These are phyloP conservation scores for Ophiostoma ips DNA, from an alignment of 2,329 filamentous ascomycete species.

Conservation along the genomic window DNA sequence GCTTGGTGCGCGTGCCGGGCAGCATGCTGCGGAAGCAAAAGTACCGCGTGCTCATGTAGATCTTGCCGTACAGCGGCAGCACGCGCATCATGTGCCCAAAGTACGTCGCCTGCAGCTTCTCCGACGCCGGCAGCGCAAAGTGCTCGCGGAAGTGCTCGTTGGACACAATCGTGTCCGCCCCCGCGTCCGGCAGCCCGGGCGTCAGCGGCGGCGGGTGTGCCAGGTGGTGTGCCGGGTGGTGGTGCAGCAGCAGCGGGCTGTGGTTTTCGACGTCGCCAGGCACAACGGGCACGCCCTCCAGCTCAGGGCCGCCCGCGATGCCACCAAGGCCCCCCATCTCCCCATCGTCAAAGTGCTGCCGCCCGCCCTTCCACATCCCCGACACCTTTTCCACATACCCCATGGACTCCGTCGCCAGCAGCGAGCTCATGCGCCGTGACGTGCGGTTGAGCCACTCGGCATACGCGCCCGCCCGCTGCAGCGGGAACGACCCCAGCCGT, in stretches of 20 bases:
- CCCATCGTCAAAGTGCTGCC: conserved; percentile 69
- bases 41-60: conserved; percentile 77
- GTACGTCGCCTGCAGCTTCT: conserved; percentile 77
- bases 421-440: conserved; percentile 65
- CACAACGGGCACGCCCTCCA: conserved; percentile 19
- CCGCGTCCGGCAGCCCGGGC: conserved; percentile 26
- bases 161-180: conserved; percentile 51
- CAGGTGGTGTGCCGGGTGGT: too few relatives aligned
- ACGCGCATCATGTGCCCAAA: conserved; percentile 87
- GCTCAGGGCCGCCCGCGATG: conserved; percentile 18
- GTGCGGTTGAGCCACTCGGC: conserved; percentile 70
- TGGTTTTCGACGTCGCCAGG: background rate
- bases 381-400: conserved; percentile 94
- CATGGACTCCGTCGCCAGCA: conserved; percentile 84
- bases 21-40: conserved; percentile 90
- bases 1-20: conserved; percentile 78
- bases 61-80: conserved; percentile 85
- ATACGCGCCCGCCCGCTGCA: conserved; percentile 71
- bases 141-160: conserved; percentile 78
- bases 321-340: conserved; percentile 22
- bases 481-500: conserved; percentile 57
- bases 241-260: background rate
- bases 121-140: conserved; percentile 74
- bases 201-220: conserved; percentile 22
- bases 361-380: conserved; percentile 88